These are phyloP conservation scores for Gypsophila paniculata DNA, from an alignment of 179 eudicot species.

Conservation along the genomic window DNA sequence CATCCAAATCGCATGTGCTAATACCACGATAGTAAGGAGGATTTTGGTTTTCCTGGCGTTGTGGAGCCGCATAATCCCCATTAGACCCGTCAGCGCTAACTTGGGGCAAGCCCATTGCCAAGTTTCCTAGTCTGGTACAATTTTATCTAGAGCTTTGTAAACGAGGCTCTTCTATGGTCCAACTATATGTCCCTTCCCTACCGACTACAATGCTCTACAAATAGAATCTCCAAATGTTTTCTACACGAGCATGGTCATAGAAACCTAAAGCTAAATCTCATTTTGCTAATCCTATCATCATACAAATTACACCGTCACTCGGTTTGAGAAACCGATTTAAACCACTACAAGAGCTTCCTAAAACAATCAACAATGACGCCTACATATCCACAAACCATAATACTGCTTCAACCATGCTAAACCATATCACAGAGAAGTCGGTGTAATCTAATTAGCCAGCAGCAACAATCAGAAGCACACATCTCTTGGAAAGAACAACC, in stretches of 20 bases:
- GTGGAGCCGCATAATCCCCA: constrained; percentile 36
- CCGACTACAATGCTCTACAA: background rate
- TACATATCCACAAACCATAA: constrained; percentile 27
- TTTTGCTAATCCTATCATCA: background rate
- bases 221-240: background rate
- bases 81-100: constrained; percentile 35
- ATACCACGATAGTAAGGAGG: constrained; percentile 28
- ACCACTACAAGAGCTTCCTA: constrained; percentile 15
- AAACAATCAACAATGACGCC: constrained; percentile 23
- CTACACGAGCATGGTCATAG: constrained; percentile 1
- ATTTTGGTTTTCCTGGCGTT: constrained; percentile 29
- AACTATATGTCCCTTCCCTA: background rate
- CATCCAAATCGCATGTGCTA: constrained; percentile 41
- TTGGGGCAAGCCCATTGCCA: constrained; percentile 73
- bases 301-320: background rate
- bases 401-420: constrained; percentile 24
- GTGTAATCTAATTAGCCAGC: constrained; percentile 23
- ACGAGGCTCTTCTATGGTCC: background rate
- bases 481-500: constrained; percentile 22
- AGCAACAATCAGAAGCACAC: constrained; percentile 20
- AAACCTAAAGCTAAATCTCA: constrained; percentile 8
- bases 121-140: constrained; percentile 20
- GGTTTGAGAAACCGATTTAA: constrained; percentile 2
- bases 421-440: constrained; percentile 12
- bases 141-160: constrained; percentile 4